A percentile compares a stretch with the other conserved stretches of the same genome.
These are phyloP conservation scores for Trichosporon faecale DNA, from an alignment of 1,284 basidiomycete species.

Conservation along the genomic window DNA sequence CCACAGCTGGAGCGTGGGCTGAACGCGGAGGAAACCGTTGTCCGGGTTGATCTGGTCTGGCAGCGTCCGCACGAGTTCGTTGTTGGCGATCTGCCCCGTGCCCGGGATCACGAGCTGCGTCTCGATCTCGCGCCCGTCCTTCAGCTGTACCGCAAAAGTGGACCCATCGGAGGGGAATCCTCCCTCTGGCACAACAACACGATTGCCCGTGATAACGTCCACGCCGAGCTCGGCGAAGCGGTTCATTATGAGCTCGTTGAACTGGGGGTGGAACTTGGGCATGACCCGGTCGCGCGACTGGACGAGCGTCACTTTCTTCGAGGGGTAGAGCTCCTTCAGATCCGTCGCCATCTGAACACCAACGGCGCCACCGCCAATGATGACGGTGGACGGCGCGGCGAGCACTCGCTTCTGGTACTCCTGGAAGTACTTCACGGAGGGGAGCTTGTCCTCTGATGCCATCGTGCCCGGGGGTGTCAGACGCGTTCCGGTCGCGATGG, in stretches of 20 bases:
- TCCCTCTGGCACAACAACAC: conserved; percentile 44
- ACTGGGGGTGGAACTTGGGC: conserved; percentile 59
- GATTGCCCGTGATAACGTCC: conserved; percentile 36
- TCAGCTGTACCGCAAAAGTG: conserved; percentile 41
- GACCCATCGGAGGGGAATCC: conserved; percentile 43
- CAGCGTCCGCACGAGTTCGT: conserved; percentile 41
- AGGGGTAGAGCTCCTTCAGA: conserved; percentile 61
- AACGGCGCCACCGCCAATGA: conserved; percentile 52
- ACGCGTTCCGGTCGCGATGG: conserved; percentile 44
- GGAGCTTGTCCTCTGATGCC: conserved; percentile 25
- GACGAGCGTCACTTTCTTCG: conserved; percentile 63
- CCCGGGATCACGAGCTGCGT: conserved; percentile 34
- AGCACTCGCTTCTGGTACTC: conserved; percentile 31
- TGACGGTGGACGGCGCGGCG: conserved; percentile 33
- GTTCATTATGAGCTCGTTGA: conserved; percentile 55
- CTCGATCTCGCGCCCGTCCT: conserved; percentile 39
- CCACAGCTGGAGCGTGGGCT: conserved; percentile 50
- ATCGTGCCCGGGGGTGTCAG: conserved; percentile 42
- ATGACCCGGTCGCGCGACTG: conserved; percentile 64
- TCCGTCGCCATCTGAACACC: conserved; percentile 65
- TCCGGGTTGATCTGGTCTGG: conserved; percentile 31
- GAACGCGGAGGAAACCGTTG: conserved; percentile 46
- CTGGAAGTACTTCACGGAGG: conserved; percentile 26
- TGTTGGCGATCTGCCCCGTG: conserved; percentile 54
- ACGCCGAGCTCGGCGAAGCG: conserved; percentile 51